These are phyloP conservation scores for Saturnispora sanitii DNA, from an alignment of 805 yeast genomes.

Conservation along the genomic window DNA sequence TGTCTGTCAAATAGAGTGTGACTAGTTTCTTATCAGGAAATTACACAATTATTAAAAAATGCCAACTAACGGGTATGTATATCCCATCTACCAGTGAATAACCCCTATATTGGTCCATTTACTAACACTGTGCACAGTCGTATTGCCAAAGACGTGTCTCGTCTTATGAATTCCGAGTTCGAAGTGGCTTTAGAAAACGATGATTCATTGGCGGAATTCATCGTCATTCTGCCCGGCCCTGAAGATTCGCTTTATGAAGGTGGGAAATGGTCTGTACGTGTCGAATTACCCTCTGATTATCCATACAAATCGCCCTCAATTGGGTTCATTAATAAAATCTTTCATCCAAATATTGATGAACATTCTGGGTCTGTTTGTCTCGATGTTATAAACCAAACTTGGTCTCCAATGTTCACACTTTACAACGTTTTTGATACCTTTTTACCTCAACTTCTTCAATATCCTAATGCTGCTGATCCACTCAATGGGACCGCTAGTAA, in stretches of 20 bases:
- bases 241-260: slow-evolving; percentile 78
- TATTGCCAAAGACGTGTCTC: slow-evolving; percentile 94
- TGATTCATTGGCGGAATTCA: slow-evolving; percentile 80
- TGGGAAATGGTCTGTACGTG: slow-evolving; percentile 85
- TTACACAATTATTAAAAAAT: no score
- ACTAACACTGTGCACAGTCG: slow-evolving; percentile 32
- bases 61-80: no score
- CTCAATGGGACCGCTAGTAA: slow-evolving; percentile 84
- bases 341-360: slow-evolving; percentile 93
- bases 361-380: slow-evolving; percentile 85
- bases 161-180: slow-evolving; percentile 86
- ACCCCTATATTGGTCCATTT: no score
- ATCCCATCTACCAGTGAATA: no score
- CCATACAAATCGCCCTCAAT: slow-evolving; percentile 95
- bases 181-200: slow-evolving; percentile 68
- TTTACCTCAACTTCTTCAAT: slow-evolving; percentile 81
- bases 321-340: slow-evolving; percentile 84
- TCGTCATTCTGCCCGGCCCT: slow-evolving; percentile 81
- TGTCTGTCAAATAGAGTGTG: no score
- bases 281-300: slow-evolving; percentile 89
- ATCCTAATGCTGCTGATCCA: slow-evolving; percentile 94
- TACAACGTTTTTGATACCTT: slow-evolving; percentile 86
- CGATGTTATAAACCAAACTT: slow-evolving; percentile 93
- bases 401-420: slow-evolving; percentile 97
- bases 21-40: no score